Base-by-base conservation (phyloP, 148 eudicot species). In the Rhododendron ovatum region DNA sequence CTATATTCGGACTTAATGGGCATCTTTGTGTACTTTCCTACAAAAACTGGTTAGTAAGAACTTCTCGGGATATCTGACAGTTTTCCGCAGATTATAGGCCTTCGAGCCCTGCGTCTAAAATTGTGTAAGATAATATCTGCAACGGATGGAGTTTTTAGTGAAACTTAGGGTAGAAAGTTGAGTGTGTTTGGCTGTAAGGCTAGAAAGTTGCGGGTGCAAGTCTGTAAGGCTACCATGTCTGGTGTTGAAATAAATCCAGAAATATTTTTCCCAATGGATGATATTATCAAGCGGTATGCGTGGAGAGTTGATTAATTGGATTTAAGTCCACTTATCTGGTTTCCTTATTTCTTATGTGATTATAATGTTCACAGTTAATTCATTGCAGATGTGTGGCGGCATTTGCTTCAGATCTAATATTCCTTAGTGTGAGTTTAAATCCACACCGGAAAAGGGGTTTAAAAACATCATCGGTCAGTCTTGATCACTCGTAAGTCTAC, bases 341-440 rank as follows among this genome's bases (percentile, higher is more conserved):
- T 28, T 39, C 79, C 37, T 47, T 3, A 2, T 7, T 51, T 22
- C 61, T 39, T 28, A 37, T 41, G 74, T 51, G 33, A 35, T 37
- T 13, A 50, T 74, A 22, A 74, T 41, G 11, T 86, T 39, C 41
- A 71, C 39, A 15, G 50, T 48, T 86, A 37, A 8, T 84, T 83
- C 78, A 51, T 47, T 87, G 89, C 97, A 98, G 99, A 90, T 97
- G 99, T 84, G 98, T 95, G 57, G 95, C 87, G 55, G 96, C 98
- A 79, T 98, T 86, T 92, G 91, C 94, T 89, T 98, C 99, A 81
- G 99, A 98, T 90, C 92, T 98, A 69, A 80, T 98, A 85, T 98
- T 95, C 83, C 85, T 95, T 87, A 86, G 86, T 82, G 94, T 95
- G 57, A 94, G 94, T 88, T 85, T 96, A 82, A 93, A 98, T 87